Evolutionary conservation across 305 asterid genomes (phyloP), one percentile per base, ranked within the genome.

Genomic region (Ajuga reptans): DNA sequence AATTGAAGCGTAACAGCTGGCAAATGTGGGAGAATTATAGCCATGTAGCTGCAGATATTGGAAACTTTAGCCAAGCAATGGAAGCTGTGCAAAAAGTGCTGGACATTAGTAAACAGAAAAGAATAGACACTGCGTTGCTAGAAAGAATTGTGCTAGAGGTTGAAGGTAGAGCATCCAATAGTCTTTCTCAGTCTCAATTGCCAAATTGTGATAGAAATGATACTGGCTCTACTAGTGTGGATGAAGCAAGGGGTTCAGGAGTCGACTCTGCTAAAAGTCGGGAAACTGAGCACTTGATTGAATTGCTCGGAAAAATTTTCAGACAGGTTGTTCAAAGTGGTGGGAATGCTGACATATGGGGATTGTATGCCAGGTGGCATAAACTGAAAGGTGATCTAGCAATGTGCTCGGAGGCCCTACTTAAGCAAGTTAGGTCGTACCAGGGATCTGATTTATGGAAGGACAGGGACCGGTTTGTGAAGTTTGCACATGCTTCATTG

Each of bases 21-120:
- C 96, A 93, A 81, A 84, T 93, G 97, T 93, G 99, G 99, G 96
- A 93, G 80, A 93, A 93, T 68, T 93, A 60, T 58, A 83, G 99
- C 82, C 84, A 83, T n/a, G 99, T 93, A 47, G 92, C 96, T 68
- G 96, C 88, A 11, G 93, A 93, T 82, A 55, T 86, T 61, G 95
- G 92, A 61, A 83, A 89, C 78, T 85, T 81, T 33, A 72, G 79
- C 62, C 99, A 83, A 84, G 92, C 96, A 8, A 49, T 91, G 83
- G 96, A 91, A 77, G 97, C 96, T 34, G 78, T 84, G 52, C 84
- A 78, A 27, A 89, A 74, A 72, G 96, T 93, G 69, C 67, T 93
- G 57, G 89, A 87, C 67, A 75, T 85, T 82, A 72, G 87, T 10
- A 82, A 83, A 37, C 85, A 70, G 80, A 93, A 87, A 81, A 81